Percentiles rank a stretch among this genome's conserved stretches.
Evolutionary conservation across 208 protist genomes (phyloP).

Genomic region (Perkinsela sp.): DNA sequence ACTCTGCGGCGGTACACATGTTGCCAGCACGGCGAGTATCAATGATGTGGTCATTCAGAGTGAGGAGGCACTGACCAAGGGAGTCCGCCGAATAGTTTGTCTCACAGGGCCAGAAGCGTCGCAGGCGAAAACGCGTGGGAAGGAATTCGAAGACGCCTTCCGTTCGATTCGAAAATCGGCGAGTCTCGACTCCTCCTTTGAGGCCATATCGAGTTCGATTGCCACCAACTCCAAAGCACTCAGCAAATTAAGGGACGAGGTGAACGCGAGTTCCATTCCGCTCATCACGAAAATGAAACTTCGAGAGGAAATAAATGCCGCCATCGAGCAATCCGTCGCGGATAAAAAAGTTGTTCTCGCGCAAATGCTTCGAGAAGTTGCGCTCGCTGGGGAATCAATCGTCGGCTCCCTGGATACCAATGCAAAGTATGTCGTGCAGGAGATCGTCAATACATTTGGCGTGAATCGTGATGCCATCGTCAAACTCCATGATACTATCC

Average conservation of each 20-base stretch:
- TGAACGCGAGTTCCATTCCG: conserved; percentile 36
- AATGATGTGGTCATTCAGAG: conserved; percentile 63
- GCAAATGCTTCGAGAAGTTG: conserved; percentile 29
- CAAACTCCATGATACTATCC: conserved; percentile 24
- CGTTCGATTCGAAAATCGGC: conserved; percentile 9
- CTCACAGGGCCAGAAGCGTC: conserved; percentile 25
- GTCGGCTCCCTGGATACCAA: conserved; percentile 12
- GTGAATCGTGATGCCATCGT: conserved; percentile 49
- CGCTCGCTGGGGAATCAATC: conserved; percentile 13
- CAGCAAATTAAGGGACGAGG: conserved; percentile 57
- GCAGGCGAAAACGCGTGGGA: conserved; percentile 14
- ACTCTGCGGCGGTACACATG: conserved; percentile 89
- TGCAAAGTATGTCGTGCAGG: conserved; percentile 3
- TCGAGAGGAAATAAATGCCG: conserved; percentile 34
- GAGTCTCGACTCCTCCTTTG: conserved; percentile 7
- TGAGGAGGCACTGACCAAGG: conserved; percentile 75
- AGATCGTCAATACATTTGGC: conserved; percentile 13
- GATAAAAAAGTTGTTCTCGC: conserved; percentile 23
- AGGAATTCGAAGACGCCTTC: conserved; percentile 18
- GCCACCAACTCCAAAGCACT: conserved; percentile 42
- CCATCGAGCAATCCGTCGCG: conserved; percentile 30
- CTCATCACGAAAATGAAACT: conserved; percentile 37
- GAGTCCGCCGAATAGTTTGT: conserved; percentile 50
- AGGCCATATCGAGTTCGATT: background rate
- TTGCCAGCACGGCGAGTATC: conserved; percentile 45